phyloP scores from a whole-genome alignment of 1,284 basidiomycete species.

The Cystobasidium pallidum region DNA sequence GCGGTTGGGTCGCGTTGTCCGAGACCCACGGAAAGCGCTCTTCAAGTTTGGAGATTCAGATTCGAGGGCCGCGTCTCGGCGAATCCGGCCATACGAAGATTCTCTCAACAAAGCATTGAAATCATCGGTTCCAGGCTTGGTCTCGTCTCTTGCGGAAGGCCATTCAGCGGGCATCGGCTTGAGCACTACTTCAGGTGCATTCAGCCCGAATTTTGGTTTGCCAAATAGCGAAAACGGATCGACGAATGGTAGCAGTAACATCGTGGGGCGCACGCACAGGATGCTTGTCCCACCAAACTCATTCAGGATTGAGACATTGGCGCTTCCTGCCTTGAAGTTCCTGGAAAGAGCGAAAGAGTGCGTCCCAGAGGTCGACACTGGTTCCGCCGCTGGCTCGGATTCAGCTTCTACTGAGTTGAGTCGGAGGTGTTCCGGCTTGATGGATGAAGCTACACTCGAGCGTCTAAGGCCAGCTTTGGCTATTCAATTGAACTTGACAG shows the following conservation, averaged over 20 bases:
- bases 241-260: not conserved
- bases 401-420: not conserved
- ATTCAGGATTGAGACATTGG: conserved; percentile 28
- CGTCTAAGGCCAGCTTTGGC: conserved; percentile 24
- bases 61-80: conserved; percentile 68
- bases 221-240: not conserved
- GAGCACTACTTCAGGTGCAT: conserved; percentile 61
- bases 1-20: conserved; percentile 73
- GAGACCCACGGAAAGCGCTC: conserved; percentile 79
- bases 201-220: not conserved
- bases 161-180: conserved; percentile 64
- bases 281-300: conserved; percentile 43
- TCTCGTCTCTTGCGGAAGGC: conserved; percentile 62
- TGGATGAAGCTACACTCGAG: conserved; percentile 38
- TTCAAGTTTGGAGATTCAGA: conserved; percentile 92
- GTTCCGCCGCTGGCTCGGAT: not conserved
- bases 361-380: conserved; percentile 16
- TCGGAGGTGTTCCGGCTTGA: conserved; percentile 34
- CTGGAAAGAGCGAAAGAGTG: conserved; percentile 29
- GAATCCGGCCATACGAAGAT: conserved; percentile 78
- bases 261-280: conserved; percentile 34
- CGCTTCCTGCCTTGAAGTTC: conserved; percentile 37
- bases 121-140: conserved; percentile 91
- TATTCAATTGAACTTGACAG: conserved; percentile 1
- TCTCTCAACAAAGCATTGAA: conserved; percentile 80